Base-by-base conservation (phyloP, 805 yeast species). In the Myxozyma vanderwaltii region DNA sequence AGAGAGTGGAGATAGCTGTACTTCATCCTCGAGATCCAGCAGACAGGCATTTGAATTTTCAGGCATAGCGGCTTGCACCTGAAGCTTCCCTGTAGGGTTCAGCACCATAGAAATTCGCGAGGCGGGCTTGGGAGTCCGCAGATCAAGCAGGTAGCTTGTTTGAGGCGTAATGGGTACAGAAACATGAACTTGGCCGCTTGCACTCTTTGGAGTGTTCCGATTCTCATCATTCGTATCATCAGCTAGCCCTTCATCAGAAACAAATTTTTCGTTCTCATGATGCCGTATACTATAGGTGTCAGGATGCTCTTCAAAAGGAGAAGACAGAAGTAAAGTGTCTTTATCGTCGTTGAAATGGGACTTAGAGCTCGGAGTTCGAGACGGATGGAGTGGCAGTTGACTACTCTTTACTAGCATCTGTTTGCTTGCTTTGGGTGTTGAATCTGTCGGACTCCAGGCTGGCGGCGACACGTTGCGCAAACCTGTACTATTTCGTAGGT, bases 231-330 rank as follows among this genome's bases (percentile, higher is more conserved):
- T 12, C 21, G 12, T 6, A 23, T 47, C 24, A 4, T 12, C 27
- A 15, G 15, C 33, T 15, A 26, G 5, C 4, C 3, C 36, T 3
- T 27, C 48, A 43, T 26, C 12, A 13, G 13, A 7, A 12, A 4
- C 27, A 17, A 10, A 13, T 4, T n/a, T 3, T 43, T 23, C 47
- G 13, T 43, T 24, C 12, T 15, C 36, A 27, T 8, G 13, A 6
- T 27, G 21, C 17, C 17, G 10, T 8, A n/a, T 29, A 23, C 4
- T 1, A 3, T 10, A 8, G 24, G 33, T 13, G 24, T 17, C 24
- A 15, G 63, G 63, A 45, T 58, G 56, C 49, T 58, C 60, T 48
- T 58, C 63, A 21, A 58, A 58, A 7, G 63, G 63, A 13, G 63
- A 58, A 13, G 63, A 58, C 44, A 52, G 63, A 15, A 58, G 38